These are phyloP conservation scores for Hypocreales sp. DNA, from an alignment of 2,329 filamentous ascomycete species.

Conservation along the genomic window DNA sequence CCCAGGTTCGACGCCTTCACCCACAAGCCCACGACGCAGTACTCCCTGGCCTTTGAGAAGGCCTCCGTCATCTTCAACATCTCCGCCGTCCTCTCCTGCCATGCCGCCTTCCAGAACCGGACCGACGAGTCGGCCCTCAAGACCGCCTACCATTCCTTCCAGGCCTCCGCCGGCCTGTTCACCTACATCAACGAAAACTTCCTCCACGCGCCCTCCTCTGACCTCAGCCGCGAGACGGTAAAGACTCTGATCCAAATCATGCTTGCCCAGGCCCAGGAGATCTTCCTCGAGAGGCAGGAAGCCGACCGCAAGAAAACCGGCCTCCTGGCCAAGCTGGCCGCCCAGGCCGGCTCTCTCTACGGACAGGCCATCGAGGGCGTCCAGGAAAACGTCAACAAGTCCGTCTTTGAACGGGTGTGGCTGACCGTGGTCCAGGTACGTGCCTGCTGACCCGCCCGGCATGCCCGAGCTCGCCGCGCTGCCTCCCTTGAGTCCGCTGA, in stretches of 20 bases:
- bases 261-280: slow-evolving; percentile 90
- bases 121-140: slow-evolving; percentile 88
- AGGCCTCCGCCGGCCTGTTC: slow-evolving; percentile 97
- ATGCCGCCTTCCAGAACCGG: slow-evolving; percentile 84
- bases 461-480: no score
- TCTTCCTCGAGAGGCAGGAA: slow-evolving; percentile 94
- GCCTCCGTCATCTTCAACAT: slow-evolving; percentile 99
- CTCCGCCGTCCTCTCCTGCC: slow-evolving; percentile 86
- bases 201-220: slow-evolving; percentile 89
- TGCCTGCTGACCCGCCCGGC: no score
- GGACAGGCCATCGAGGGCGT: slow-evolving; percentile 76
- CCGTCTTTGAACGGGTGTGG: slow-evolving; percentile 92
- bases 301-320: slow-evolving; percentile 85
- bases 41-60: slow-evolving; percentile 94
- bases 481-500: no score
- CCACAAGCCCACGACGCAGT: slow-evolving; percentile 91
- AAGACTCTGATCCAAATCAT: slow-evolving; percentile 88
- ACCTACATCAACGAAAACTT: slow-evolving; percentile 99
- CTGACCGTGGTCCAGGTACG: slow-evolving; percentile 62
- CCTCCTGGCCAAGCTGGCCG: slow-evolving; percentile 80
- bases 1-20: slow-evolving; percentile 98
- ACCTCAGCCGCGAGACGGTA: slow-evolving; percentile 87
- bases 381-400: slow-evolving; percentile 82
- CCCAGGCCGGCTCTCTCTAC: slow-evolving; percentile 81
- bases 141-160: slow-evolving; percentile 94